Base-by-base conservation (phyloP, 1,284 basidiomycete genomes). In the Psilocybe mexicana region DNA sequence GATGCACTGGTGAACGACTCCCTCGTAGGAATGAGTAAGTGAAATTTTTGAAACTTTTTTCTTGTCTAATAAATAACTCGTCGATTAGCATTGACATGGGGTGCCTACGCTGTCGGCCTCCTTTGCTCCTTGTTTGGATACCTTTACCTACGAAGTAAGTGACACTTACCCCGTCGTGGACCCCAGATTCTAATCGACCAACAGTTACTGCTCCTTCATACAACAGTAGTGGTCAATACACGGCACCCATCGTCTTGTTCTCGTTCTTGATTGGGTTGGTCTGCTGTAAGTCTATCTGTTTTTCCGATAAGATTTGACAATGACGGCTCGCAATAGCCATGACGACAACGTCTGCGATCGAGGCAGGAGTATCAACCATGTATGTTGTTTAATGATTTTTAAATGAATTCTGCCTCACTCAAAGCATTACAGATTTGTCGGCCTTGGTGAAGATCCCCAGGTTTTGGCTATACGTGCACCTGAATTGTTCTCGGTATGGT, bases 1-100 rank as follows among this genome's bases (percentile, higher is more conserved):
- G 90, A 93, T 67, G 91, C 90, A 0, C 74, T 96, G 14, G 81
- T 94, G 67, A 94, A 96, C 69, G 93, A 96, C 72, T 90, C 85
- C 1, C 80, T 96, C 18, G 88, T 94, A 60, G 85, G 88, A 65
- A 93, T 90, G 79, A 86, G 86, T 87, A 64, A 70, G 84, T 49
- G 6, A 43, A 18, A 18, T 18, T 49, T 51, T 58, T 38, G 18
- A 36, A 28, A 33, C 11, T 40, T 36, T 24, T 23, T 24, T 40
- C 6, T 25, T 28, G 30, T 8, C 30, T 18, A 30, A 45, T 43
- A 6, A 12, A 52, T 58, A 36, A 64, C 33, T 45, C 26, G 3
- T 35, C 42, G 6, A 45, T 28, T 46, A 87, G 86, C 86, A 2
- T 70, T 88, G 62, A 87, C 81, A 0, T 90, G 86, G 86, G 91